These are phyloP conservation scores for Tuber umbilicatum DNA, from an alignment of 495 filamentous ascomycete genomes.

Conservation along the genomic window DNA sequence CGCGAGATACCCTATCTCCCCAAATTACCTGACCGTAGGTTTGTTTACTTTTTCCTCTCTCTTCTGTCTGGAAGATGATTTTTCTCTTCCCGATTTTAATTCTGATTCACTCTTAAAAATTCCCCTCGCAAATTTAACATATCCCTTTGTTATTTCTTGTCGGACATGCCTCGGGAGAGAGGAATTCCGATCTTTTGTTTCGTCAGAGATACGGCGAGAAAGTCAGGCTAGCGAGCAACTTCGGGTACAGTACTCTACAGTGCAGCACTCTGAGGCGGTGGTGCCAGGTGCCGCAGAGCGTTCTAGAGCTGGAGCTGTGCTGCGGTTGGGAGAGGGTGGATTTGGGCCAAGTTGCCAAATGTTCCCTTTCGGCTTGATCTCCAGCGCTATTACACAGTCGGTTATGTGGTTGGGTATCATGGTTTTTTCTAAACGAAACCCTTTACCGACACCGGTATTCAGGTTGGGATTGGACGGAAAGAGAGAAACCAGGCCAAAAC, in stretches of 20 bases:
- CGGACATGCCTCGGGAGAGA: background rate
- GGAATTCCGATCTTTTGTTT: background rate
- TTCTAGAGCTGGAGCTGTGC: background rate
- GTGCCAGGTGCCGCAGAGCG: background rate
- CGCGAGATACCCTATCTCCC: background rate
- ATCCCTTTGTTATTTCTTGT: background rate
- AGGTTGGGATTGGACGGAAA: background rate
- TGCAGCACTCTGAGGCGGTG: background rate
- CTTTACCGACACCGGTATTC: too few species aligned
- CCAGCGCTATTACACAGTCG: background rate
- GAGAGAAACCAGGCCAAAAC: background rate
- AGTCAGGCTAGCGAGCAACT: background rate
- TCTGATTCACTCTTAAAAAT: background rate
- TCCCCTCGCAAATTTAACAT: background rate
- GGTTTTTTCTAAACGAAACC: background rate
- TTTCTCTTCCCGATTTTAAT: background rate
- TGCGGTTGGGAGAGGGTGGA: background rate
- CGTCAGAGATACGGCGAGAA: background rate
- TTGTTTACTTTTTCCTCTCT: conserved; percentile 1
- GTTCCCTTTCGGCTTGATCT: background rate
- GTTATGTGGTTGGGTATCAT: background rate
- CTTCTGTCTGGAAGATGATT: background rate
- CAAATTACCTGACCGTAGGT: background rate
- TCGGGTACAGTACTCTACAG: background rate
- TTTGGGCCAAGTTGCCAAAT: background rate